A percentile compares a stretch with the other conserved stretches of the same genome.
phyloP scores from a whole-genome alignment of 2,329 filamentous ascomycete species.

The Ustilaginoidea virens region DNA sequence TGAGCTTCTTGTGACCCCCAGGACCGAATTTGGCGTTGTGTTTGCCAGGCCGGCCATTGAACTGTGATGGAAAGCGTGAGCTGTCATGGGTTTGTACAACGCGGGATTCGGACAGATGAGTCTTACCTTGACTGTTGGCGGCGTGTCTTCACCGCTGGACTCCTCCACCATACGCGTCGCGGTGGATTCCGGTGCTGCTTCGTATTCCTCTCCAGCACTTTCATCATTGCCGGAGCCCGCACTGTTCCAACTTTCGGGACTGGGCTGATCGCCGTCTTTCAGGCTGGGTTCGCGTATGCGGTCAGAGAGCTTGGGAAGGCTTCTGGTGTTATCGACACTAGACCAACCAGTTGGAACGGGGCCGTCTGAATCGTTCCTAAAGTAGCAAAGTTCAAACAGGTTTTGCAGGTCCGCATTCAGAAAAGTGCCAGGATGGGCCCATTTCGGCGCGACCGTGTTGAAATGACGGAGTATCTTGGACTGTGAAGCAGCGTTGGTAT shows the following conservation, averaged over 20 bases:
- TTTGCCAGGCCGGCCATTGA: slow-evolving; percentile 7
- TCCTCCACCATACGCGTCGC: slow-evolving; percentile 44
- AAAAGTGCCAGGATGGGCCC: slow-evolving; percentile 34
- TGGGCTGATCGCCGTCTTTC: slow-evolving; percentile 31
- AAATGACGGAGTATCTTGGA: slow-evolving; percentile 27
- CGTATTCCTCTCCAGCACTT: slow-evolving; percentile 37
- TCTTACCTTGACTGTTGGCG: slow-evolving; percentile 12
- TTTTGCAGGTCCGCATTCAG: slow-evolving; percentile 50
- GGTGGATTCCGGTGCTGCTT: slow-evolving; percentile 13
- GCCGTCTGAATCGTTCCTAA: slow-evolving; percentile 34
- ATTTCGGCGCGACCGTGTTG: slow-evolving; percentile 35
- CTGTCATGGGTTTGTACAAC: not conserved
- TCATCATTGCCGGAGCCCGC: slow-evolving; percentile 33
- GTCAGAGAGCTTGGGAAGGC: slow-evolving; percentile 36
- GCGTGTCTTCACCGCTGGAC: slow-evolving; percentile 37
- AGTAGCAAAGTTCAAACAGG: slow-evolving; percentile 64
- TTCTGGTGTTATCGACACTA: slow-evolving; percentile 39
- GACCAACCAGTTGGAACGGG: slow-evolving; percentile 58
- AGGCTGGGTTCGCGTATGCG: slow-evolving; percentile 26
- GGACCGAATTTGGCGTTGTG: slow-evolving; percentile 11
- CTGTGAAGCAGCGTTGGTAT: slow-evolving; percentile 7
- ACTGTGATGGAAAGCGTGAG: slow-evolving; percentile 6
- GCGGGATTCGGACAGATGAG: not conserved
- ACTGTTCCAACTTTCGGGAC: slow-evolving; percentile 31
- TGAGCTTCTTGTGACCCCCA: slow-evolving; percentile 32